A percentile compares a stretch with the other conserved stretches of the same genome.
Evolutionary conservation across 257 asterid species (phyloP).

Genomic region (Lantana camara): DNA sequence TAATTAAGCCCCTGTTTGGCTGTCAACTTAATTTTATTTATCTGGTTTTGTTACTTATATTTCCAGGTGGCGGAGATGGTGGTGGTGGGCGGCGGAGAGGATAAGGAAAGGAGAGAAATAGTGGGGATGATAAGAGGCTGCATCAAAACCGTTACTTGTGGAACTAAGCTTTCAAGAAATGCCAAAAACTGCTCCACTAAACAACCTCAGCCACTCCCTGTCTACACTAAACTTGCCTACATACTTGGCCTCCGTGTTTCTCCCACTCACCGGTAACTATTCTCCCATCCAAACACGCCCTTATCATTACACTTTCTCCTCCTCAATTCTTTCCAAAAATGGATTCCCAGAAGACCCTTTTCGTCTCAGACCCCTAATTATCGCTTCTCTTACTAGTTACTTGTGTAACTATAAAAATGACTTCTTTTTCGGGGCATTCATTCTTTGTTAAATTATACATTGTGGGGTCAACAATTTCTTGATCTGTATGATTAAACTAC

Average conservation of each 20-base stretch:
- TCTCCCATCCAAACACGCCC: neutral
- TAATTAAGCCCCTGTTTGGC: no score
- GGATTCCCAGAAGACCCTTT: slow-evolving; percentile 11
- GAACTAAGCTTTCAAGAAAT: slow-evolving; percentile 49
- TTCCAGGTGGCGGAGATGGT: slow-evolving; percentile 78
- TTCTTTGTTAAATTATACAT: neutral
- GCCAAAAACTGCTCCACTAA: neutral
- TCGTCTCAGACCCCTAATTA: neutral
- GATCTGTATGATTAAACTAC: no score
- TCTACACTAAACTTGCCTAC: slow-evolving; percentile 78
- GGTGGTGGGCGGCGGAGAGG: slow-evolving; percentile 39
- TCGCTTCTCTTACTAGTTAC: neutral
- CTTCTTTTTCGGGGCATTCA: neutral
- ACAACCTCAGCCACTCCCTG: slow-evolving; percentile 41
- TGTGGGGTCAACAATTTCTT: no score
- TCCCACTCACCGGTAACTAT: slow-evolving; percentile 70
- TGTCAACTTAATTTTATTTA: no score
- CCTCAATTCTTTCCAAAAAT: slow-evolving; percentile 24
- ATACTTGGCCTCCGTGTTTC: slow-evolving; percentile 95
- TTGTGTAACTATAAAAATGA: neutral
- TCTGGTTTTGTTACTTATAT: neutral
- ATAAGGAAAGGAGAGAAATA: slow-evolving; percentile 51
- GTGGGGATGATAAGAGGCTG: slow-evolving; percentile 91
- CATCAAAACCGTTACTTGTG: slow-evolving; percentile 84
- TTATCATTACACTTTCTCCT: neutral